Conservation (phyloP, 331 rosid genomes). For the Malus hybrid region DNA sequence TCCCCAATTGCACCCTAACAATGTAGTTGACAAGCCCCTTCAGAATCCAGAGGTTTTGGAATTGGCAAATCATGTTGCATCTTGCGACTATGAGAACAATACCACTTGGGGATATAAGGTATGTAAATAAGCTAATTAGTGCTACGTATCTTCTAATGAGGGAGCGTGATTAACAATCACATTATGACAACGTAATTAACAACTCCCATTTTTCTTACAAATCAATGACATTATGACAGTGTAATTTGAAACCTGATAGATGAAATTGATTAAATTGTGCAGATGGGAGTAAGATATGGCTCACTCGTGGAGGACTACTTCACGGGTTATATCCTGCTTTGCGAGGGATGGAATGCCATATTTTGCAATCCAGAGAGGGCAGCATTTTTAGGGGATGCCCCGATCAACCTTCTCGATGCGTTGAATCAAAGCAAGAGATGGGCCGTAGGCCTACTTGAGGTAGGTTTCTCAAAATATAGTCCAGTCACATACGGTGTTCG, state of each 20-base stretch:
- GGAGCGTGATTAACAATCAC: neutral
- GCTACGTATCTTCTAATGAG: no score
- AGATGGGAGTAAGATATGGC: conserved; percentile 35
- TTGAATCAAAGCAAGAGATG: conserved; percentile 30
- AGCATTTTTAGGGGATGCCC: conserved; percentile 34
- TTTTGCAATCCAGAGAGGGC: conserved; percentile 35
- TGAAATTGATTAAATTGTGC: neutral
- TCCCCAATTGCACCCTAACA: conserved; percentile 6
- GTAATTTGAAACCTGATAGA: neutral
- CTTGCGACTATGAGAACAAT: conserved; percentile 26
- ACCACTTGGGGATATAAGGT: conserved; percentile 45
- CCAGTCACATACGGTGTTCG: conserved; percentile 17
- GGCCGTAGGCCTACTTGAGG: conserved; percentile 24
- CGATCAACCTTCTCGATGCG: conserved; percentile 21
- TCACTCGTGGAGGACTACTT: conserved; percentile 28
- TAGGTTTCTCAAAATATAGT: conserved; percentile 18
- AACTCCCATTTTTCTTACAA: no score
- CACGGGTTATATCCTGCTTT: conserved; percentile 13
- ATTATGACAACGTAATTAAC: no score
- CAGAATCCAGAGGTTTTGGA: conserved; percentile 1
- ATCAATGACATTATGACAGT: no score
- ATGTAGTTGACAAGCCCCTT: conserved; percentile 19
- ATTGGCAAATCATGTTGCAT: conserved; percentile 19
- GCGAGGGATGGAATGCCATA: conserved; percentile 33
- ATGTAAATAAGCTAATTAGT: neutral